phyloP scores from a whole-genome alignment of 768 basidiomycete species.

The Mrakia frigida region DNA sequence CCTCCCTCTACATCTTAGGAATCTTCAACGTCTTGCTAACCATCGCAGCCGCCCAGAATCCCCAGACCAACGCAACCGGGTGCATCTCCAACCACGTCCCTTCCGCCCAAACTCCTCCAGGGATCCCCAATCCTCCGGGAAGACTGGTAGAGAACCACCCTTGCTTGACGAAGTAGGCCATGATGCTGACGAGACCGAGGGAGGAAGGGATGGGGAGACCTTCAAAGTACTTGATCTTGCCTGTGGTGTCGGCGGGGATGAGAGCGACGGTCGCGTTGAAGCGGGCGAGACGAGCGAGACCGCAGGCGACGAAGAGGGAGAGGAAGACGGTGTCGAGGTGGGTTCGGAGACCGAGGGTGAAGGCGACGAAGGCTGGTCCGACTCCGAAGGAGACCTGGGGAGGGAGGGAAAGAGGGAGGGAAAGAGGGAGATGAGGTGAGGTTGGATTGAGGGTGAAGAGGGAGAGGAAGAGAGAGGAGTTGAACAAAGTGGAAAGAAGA shows the following conservation, averaged over 20 bases:
- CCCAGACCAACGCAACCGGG: constrained; percentile 68
- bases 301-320: constrained; percentile 88
- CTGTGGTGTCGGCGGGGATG: constrained; percentile 75
- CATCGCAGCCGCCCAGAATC: constrained; percentile 88
- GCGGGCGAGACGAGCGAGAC: constrained; percentile 89
- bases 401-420: background rate
- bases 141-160: constrained; percentile 73
- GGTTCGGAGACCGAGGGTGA: constrained; percentile 82
- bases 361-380: constrained; percentile 88
- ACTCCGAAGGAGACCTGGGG: constrained; percentile 92
- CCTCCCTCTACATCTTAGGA: constrained; percentile 31
- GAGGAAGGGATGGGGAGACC: constrained; percentile 94
- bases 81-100: constrained; percentile 61
- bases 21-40: constrained; percentile 83
- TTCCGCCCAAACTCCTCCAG: constrained; percentile 37
- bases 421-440: background rate
- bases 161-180: constrained; percentile 75
- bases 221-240: constrained; percentile 93
- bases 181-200: constrained; percentile 66
- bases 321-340: constrained; percentile 82
- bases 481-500: background rate
- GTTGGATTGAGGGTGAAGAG: background rate
- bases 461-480: background rate
- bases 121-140: constrained; percentile 40
- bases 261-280: constrained; percentile 98